Evolutionary conservation across 73 alveolate species (phyloP).

Genomic region (Tetrahymena malaccensis): DNA sequence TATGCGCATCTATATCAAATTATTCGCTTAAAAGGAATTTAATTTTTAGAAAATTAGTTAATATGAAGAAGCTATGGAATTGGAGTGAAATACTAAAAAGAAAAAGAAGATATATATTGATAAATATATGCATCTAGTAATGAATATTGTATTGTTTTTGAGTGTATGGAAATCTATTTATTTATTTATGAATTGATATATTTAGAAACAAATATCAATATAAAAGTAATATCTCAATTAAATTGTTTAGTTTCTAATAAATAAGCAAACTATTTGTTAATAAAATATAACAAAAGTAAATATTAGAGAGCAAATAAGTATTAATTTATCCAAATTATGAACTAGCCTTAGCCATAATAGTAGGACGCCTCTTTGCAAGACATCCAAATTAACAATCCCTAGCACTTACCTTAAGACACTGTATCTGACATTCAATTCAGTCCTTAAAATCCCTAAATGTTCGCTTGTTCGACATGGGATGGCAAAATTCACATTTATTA

Average conservation of each 20-base stretch:
- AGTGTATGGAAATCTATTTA: background rate
- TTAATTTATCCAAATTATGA: background rate
- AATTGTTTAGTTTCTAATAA: too few species aligned
- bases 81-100: background rate
- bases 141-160: background rate
- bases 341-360: background rate
- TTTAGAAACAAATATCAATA: background rate
- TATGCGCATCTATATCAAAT: background rate
- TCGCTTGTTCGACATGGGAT: slow-evolving; percentile 28
- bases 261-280: background rate
- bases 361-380: background rate
- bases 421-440: background rate
- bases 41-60: background rate
- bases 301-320: background rate
- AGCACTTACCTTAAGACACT: background rate
- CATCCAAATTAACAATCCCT: background rate
- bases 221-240: too few species aligned
- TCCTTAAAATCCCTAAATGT: background rate
- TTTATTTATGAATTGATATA: too few species aligned
- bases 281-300: background rate
- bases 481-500: slow-evolving; percentile 15
- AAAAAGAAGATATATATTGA: background rate
- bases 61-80: background rate
- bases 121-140: background rate
- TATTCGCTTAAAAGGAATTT: background rate